phyloP scores from a whole-genome alignment of 164 flowering plant genomes.

The Amborella trichopoda region DNA sequence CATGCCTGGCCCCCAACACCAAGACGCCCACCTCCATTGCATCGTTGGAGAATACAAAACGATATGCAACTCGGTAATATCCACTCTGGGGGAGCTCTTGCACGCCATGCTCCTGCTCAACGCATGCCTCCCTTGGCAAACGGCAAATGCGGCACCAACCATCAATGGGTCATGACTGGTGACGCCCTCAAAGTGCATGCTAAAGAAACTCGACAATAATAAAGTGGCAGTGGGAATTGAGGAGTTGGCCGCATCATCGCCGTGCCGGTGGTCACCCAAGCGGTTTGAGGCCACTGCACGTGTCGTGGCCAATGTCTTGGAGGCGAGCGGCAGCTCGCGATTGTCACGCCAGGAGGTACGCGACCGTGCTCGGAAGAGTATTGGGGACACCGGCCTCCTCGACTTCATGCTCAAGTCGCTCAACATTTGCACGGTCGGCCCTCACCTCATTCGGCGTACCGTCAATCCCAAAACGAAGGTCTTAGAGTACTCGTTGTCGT shows the following conservation, averaged over 20 bases:
- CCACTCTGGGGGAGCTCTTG: conserved; percentile 51
- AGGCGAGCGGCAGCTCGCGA: conserved; percentile 15
- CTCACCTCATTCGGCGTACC: conserved; percentile 36
- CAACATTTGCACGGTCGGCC: conserved; percentile 57
- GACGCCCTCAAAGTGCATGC: neutral
- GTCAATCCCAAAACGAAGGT: conserved; percentile 40
- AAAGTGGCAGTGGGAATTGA: no score
- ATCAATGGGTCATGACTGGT: neutral
- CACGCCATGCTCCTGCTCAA: conserved; percentile 50
- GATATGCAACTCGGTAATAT: conserved; percentile 34
- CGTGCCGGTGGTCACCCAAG: conserved; percentile 37
- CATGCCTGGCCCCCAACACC: conserved; percentile 1
- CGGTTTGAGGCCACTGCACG: conserved; percentile 32
- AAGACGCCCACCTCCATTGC: conserved; percentile 21
- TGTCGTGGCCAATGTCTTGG: conserved; percentile 32
- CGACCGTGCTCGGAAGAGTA: conserved; percentile 63
- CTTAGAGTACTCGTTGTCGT: conserved; percentile 51
- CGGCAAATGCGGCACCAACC: conserved; percentile 5
- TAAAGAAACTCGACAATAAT: neutral
- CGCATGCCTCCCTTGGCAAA: conserved; percentile 14
- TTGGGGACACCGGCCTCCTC: conserved; percentile 83
- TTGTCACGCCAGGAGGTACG: conserved; percentile 88
- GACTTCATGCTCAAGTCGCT: conserved; percentile 79
- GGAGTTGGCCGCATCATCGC: conserved; percentile 9
- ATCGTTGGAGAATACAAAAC: conserved; percentile 41